phyloP scores from a whole-genome alignment of 805 yeast species.

The Barnettozyma salicaria region DNA sequence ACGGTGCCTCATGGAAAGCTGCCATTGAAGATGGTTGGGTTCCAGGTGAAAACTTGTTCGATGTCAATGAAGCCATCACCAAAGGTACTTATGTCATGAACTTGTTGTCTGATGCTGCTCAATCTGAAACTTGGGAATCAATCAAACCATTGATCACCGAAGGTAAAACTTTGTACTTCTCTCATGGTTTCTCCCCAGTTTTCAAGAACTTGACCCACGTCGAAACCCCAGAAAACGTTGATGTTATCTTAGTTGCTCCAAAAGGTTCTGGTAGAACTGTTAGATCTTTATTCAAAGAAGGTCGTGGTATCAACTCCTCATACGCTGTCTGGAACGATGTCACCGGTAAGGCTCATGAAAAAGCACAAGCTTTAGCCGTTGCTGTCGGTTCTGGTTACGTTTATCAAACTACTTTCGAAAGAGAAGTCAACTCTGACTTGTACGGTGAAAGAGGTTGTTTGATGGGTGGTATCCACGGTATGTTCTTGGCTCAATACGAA shows the following conservation, averaged over 20 bases:
- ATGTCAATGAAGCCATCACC: conserved; percentile 85
- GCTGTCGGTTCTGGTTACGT: conserved; percentile 99
- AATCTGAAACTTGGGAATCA: conserved; percentile 93
- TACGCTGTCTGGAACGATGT: conserved; percentile 99
- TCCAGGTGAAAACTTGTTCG: conserved; percentile 97
- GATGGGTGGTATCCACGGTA: conserved; percentile 99
- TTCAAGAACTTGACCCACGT: conserved; percentile 97
- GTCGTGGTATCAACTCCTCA: conserved; percentile 99
- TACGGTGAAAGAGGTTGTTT: conserved; percentile 99
- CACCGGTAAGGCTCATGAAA: conserved; percentile 98
- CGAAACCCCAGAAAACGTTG: conserved; percentile 90
- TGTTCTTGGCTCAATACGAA: conserved; percentile 99
- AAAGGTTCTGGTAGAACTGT: conserved; percentile 99
- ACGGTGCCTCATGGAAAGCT: conserved; percentile 99
- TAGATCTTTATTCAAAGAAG: conserved; percentile 98
- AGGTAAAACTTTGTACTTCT: conserved; percentile 97
- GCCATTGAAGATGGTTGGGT: conserved; percentile 99
- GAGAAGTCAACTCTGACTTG: conserved; percentile 97
- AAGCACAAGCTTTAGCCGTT: conserved; percentile 96
- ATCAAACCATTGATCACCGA: conserved; percentile 89
- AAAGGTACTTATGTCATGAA: conserved; percentile 96
- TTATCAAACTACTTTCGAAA: conserved; percentile 98
- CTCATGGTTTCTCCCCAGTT: conserved; percentile 99
- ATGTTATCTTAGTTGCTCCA: conserved; percentile 98
- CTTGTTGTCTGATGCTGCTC: conserved; percentile 98